Percentiles rank a stretch among this genome's conserved stretches.
Conservation (phyloP, 2,329 filamentous ascomycete genomes). For the Tolypocladium tropicale region DNA sequence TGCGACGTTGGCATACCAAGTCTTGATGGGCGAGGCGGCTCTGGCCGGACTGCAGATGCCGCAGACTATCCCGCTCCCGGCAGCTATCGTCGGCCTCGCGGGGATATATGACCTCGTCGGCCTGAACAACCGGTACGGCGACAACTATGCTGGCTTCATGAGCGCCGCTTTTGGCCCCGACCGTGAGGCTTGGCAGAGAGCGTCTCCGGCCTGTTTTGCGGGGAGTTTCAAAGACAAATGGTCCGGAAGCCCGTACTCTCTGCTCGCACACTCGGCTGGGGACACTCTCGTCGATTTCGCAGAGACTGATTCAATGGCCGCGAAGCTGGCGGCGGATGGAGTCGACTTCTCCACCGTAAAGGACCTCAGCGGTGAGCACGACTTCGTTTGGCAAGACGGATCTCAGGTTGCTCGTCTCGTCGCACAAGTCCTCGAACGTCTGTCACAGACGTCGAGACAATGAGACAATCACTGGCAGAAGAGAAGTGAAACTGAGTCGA, state of each 20-base stretch:
- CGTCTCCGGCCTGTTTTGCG: constrained; percentile 40
- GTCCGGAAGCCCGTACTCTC: constrained; percentile 18
- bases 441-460: background rate
- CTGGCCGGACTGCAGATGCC: constrained; percentile 9
- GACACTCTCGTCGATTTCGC: constrained; percentile 43
- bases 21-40: constrained; percentile 33
- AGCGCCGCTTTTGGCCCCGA: constrained; percentile 49
- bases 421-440: constrained; percentile 13
- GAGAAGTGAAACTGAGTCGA: background rate
- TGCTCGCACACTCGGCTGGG: constrained; percentile 35
- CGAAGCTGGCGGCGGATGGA: constrained; percentile 29
- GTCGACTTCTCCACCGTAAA: constrained; percentile 19
- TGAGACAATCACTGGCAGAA: background rate
- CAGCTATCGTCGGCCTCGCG: constrained; percentile 48
- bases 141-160: constrained; percentile 47
- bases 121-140: constrained; percentile 34
- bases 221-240: constrained; percentile 31
- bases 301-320: constrained; percentile 48
- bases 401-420: constrained; percentile 41
- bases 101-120: constrained; percentile 57
- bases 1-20: constrained; percentile 53
- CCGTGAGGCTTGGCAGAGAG: constrained; percentile 37
- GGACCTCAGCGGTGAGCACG: constrained; percentile 48
- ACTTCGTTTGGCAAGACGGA: constrained; percentile 54
- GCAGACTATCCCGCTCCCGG: constrained; percentile 27